Conservation (phyloP, 164 flowering plant genomes). For the Tetrastigma voinierianum region DNA sequence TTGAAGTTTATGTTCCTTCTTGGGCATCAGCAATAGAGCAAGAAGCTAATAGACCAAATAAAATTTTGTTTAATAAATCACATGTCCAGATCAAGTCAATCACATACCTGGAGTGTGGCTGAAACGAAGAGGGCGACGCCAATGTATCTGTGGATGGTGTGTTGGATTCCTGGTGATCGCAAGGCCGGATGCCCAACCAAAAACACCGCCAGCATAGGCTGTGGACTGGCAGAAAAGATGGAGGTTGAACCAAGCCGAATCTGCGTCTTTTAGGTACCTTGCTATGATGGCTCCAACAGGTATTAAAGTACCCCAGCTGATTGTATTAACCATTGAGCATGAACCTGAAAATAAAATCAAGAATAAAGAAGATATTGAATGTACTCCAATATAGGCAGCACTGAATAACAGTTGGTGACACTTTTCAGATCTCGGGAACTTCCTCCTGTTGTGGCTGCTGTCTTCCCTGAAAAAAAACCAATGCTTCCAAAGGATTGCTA, state of each 20-base stretch:
- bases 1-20: no score
- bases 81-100: no score
- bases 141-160: conserved; percentile 29
- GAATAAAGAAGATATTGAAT: no score
- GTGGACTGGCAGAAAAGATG: conserved; percentile 32
- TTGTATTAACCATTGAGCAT: conserved; percentile 50
- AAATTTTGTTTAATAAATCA: no score
- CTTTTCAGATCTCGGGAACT: no score
- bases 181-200: conserved; percentile 41
- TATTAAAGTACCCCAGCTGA: conserved; percentile 53
- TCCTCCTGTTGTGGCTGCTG: no score
- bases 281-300: conserved; percentile 45
- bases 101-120: conserved; percentile 32
- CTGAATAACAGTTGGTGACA: no score
- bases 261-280: conserved; percentile 45
- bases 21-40: no score
- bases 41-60: no score
- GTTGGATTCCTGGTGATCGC: conserved; percentile 20
- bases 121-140: conserved; percentile 31
- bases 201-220: conserved; percentile 32
- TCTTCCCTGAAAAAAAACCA: no score
- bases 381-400: no score
- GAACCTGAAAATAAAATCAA: conserved; percentile 26
- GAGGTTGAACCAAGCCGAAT: conserved; percentile 36
- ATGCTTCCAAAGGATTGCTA: no score